These are phyloP conservation scores for Nicotiana knightiana DNA, from an alignment of 257 asterid genomes.

Conservation along the genomic window DNA sequence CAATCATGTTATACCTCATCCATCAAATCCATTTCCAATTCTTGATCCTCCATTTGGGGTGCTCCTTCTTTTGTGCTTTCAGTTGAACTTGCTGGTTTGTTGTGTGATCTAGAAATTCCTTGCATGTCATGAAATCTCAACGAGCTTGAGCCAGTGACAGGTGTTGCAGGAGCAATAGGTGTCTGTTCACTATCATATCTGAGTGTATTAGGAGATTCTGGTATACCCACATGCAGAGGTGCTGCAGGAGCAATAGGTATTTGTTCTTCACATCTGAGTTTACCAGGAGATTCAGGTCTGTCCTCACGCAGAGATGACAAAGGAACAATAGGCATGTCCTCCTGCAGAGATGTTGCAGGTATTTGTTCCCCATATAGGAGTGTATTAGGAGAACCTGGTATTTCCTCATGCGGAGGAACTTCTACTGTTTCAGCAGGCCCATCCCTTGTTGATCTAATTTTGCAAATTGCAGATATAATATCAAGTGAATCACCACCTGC, in stretches of 20 bases:
- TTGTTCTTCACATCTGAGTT: conserved; percentile 26
- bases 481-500: conserved; percentile 38
- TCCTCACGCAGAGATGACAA: background rate
- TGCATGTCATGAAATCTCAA: conserved; percentile 36
- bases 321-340: background rate
- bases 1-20: conserved; percentile 39
- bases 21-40: conserved; percentile 24
- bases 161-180: conserved; percentile 64
- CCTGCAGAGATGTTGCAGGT: background rate
- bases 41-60: conserved; percentile 26
- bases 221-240: background rate
- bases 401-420: conserved; percentile 9
- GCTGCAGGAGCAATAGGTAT: conserved; percentile 10
- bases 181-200: conserved; percentile 25
- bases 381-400: conserved; percentile 13
- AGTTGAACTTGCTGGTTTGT: conserved; percentile 30
- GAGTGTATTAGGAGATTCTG: conserved; percentile 14
- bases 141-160: conserved; percentile 32
- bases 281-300: conserved; percentile 13
- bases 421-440: conserved; percentile 19
- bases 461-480: conserved; percentile 19
- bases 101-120: conserved; percentile 26
- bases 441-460: conserved; percentile 10
- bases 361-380: background rate
- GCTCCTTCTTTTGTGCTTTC: conserved; percentile 29